phyloP scores from a whole-genome alignment of 2,329 filamentous ascomycete species.

The Phialophora expanda region DNA sequence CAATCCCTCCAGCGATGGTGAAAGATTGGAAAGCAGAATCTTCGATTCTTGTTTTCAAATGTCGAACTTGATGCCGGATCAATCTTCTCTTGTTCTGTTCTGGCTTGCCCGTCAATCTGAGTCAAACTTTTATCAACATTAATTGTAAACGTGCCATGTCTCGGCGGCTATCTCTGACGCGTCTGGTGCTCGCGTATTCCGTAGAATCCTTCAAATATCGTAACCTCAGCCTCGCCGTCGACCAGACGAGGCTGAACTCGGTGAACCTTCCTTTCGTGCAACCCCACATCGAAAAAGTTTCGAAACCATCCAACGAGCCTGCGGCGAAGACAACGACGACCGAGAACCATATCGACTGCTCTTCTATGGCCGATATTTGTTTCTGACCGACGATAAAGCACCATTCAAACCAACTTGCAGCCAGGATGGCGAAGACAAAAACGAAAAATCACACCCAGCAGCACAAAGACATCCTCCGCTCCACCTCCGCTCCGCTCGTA shows the following conservation, averaged over 20 bases:
- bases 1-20: too few relatives aligned
- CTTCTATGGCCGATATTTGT: background rate
- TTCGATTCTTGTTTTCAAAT: too few relatives aligned
- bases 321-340: background rate
- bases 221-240: background rate
- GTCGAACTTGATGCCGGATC: too few relatives aligned
- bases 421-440: constrained; percentile 33
- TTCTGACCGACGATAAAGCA: background rate
- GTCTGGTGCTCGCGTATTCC: too few relatives aligned
- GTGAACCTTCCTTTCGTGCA: background rate
- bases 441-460: constrained; percentile 25
- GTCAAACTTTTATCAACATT: too few relatives aligned
- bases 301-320: background rate
- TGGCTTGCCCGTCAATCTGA: too few relatives aligned
- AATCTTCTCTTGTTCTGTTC: too few relatives aligned
- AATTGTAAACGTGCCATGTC: too few relatives aligned
- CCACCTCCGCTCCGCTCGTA: constrained; percentile 40
- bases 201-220: too few relatives aligned
- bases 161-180: too few relatives aligned
- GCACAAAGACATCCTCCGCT: constrained; percentile 33
- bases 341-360: background rate
- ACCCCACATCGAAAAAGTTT: background rate
- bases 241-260: background rate
- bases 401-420: background rate
- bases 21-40: too few relatives aligned